These are phyloP conservation scores for Daldinia childiae DNA, from an alignment of 495 filamentous ascomycete genomes.

Conservation along the genomic window DNA sequence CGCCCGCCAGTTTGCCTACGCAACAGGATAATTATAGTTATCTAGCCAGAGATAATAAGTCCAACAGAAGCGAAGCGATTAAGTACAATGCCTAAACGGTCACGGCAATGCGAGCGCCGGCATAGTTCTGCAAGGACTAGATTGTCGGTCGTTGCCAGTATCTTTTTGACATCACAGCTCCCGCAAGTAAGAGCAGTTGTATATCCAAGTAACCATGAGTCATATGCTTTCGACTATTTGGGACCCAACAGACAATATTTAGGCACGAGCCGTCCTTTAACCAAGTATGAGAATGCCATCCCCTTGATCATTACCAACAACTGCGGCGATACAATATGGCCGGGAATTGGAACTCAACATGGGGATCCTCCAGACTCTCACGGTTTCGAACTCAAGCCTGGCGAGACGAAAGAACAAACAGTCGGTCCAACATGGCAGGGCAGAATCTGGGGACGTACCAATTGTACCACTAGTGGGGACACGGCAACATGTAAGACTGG, in stretches of 20 bases:
- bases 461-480: conserved; percentile 74
- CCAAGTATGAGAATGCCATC: conserved; percentile 50
- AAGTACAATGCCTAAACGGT: conserved; percentile 22
- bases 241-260: conserved; percentile 35
- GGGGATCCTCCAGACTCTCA: conserved; percentile 68
- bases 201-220: conserved; percentile 44
- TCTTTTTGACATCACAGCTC: conserved; percentile 13
- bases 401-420: conserved; percentile 59
- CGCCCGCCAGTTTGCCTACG: background rate
- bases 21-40: background rate
- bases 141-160: background rate
- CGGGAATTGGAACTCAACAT: conserved; percentile 72
- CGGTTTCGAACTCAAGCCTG: conserved; percentile 70
- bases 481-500: conserved; percentile 74
- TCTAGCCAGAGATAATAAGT: conserved; percentile 15
- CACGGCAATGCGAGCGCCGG: background rate
- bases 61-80: conserved; percentile 3
- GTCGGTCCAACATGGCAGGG: conserved; percentile 79
- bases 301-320: conserved; percentile 69
- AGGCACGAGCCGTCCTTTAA: conserved; percentile 39
- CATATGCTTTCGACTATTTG: conserved; percentile 44
- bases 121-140: background rate
- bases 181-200: conserved; percentile 33
- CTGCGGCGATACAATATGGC: conserved; percentile 74
- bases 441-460: conserved; percentile 82